Evolutionary conservation across 1,139 yeast species (phyloP), one percentile per base, ranked within the genome.

Genomic region (Chernovozyma aurita): DNA sequence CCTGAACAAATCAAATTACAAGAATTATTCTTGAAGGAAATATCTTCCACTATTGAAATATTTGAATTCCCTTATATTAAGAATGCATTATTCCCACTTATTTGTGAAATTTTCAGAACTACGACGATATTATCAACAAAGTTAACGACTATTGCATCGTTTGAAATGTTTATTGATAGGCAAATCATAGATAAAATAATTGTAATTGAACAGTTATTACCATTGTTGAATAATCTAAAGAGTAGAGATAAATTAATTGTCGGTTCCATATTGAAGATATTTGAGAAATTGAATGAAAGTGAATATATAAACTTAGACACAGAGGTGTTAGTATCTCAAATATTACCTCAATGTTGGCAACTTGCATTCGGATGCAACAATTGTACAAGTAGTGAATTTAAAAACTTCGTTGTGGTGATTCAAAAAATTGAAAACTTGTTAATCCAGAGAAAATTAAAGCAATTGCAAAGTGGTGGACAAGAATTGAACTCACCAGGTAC

Each of bases 121-220:
- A 90, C 97, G 0, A 85, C 94, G 0, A 77, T 92, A 29, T 63
- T 88, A 28, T 78, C 85, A 3, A 85, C 90, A 22, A 88, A 92
- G 49, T 65, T 82, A 24, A 71, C 79, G 12, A 76, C 95, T 2
- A 68, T 88, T n/a, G 64, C 70, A 21, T 70, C 85, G 1, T 81
- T 92, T 48, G 72, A 74, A 18, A 59, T 63, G 33, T 63, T 88
- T 50, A 73, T 86, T 12, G 73, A 70, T 12, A 50, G 60, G 38
- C 78, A 77, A 44, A 73, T 78, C 2, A 69, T 90, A 34, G 96
- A 92, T 50, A 80, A 78, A 47, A 72, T 77, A 36, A 76, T 85
- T 4, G 77, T 88, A 20, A 71, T 71, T 28, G 97, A 90, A 36
- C 87, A 84, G 43, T 63, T 92, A 30, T 60, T 90, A 24, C 96